phyloP scores from a whole-genome alignment of 441 rosid genomes.

The Gossypium gossypioides region DNA sequence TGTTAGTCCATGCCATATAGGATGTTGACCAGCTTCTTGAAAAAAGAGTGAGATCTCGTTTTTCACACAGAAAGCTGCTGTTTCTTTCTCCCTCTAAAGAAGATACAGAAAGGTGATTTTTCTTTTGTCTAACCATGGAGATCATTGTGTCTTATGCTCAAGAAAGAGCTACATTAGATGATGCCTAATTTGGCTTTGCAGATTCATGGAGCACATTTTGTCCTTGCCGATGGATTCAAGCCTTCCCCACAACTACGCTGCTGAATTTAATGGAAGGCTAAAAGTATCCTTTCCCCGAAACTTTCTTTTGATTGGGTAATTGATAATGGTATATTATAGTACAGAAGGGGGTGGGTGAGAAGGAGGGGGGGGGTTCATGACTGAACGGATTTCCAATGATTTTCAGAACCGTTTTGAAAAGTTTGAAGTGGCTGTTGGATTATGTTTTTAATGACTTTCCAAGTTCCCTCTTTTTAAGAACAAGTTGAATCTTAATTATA shows the following conservation, averaged over 20 bases:
- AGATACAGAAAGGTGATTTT: conserved; percentile 51
- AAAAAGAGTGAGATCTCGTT: conserved; percentile 90
- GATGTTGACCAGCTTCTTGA: conserved; percentile 95
- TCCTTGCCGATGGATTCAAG: conserved; percentile 61
- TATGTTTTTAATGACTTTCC: background rate
- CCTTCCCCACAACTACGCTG: conserved; percentile 52
- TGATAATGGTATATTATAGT: background rate
- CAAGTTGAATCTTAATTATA: background rate
- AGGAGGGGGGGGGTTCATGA: background rate
- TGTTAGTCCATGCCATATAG: conserved; percentile 30
- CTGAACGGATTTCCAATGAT: background rate
- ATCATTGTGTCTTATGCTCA: conserved; percentile 16
- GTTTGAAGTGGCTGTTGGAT: background rate
- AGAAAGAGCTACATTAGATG: background rate
- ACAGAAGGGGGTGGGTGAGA: background rate
- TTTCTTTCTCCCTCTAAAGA: conserved; percentile 75
- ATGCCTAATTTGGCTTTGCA: conserved; percentile 26
- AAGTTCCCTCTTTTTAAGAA: background rate
- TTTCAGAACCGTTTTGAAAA: background rate
- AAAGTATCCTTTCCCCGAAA: conserved; percentile 40
- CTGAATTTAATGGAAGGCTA: conserved; percentile 66
- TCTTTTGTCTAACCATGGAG: background rate
- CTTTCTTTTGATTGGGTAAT: background rate
- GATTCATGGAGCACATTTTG: conserved; percentile 67
- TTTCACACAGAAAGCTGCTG: conserved; percentile 73